Conservation (phyloP, 148 eudicot genomes). For the Heliamphora exappendiculata region DNA sequence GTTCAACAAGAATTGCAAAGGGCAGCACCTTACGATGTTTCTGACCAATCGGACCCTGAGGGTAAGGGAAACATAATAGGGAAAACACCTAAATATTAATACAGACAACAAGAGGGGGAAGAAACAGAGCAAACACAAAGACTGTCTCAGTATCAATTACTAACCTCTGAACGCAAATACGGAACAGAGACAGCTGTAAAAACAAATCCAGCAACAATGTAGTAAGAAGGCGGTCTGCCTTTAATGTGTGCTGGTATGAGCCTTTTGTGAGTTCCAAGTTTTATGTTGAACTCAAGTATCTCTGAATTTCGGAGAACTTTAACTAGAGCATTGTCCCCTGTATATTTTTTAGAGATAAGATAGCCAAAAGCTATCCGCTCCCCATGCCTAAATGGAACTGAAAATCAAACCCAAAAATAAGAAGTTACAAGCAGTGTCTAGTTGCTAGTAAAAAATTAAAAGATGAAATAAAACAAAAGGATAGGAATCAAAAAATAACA, state of each 20-base stretch:
- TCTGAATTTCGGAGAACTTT: conserved; percentile 43
- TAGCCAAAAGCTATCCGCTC: conserved; percentile 48
- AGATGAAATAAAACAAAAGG: background rate
- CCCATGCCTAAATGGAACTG: conserved; percentile 43
- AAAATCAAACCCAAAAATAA: background rate
- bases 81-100: background rate
- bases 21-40: too few relatives aligned
- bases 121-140: background rate
- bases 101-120: background rate
- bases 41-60: background rate
- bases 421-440: background rate
- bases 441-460: background rate
- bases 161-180: conserved; percentile 46
- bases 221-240: conserved; percentile 44
- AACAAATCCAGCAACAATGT: conserved; percentile 46
- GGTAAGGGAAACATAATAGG: too few relatives aligned
- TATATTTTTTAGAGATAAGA: conserved; percentile 42
- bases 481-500: background rate
- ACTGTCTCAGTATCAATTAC: background rate
- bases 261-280: conserved; percentile 40
- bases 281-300: conserved; percentile 30
- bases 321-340: conserved; percentile 31
- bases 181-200: conserved; percentile 42
- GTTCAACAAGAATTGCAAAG: background rate
- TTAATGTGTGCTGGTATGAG: conserved; percentile 39